phyloP scores from a whole-genome alignment of 2,329 filamentous ascomycete species.

The Aspergillus puulaauensis region DNA sequence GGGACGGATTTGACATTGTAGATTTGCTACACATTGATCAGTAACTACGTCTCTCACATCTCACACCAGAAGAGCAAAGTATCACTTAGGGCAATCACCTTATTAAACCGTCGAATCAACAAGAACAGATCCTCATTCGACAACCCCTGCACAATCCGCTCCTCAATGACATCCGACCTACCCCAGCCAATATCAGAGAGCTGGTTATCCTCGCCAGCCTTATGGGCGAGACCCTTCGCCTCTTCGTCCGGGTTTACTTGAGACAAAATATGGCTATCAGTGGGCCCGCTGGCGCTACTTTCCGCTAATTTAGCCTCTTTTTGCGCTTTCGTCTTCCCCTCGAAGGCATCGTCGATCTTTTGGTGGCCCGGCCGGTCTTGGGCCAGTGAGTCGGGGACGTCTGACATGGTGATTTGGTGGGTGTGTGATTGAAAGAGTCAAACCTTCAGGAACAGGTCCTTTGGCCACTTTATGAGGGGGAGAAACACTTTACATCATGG shows the following conservation, averaged over 20 bases:
- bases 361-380: not conserved
- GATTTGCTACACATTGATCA: slow-evolving; percentile 53
- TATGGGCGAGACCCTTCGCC: slow-evolving; percentile 16
- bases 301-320: not conserved
- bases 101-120: slow-evolving; percentile 71
- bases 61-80: too few species aligned
- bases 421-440: not conserved
- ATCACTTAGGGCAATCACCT: not conserved
- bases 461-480: too few species aligned
- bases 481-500: not conserved
- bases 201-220: slow-evolving; percentile 11
- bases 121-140: slow-evolving; percentile 73
- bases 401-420: not conserved
- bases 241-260: slow-evolving; percentile 16
- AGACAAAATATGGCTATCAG: slow-evolving; percentile 19
- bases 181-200: slow-evolving; percentile 18
- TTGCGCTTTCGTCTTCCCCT: not conserved
- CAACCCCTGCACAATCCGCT: slow-evolving; percentile 14
- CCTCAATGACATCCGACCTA: slow-evolving; percentile 8
- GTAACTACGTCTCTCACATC: not conserved
- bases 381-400: not conserved
- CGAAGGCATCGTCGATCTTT: not conserved
- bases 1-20: slow-evolving; percentile 70
- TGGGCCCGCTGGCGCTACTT: slow-evolving; percentile 1
- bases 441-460: too few species aligned